These are phyloP conservation scores for Monilinia polystroma DNA, from an alignment of 2,329 filamentous ascomycete genomes.

Conservation along the genomic window DNA sequence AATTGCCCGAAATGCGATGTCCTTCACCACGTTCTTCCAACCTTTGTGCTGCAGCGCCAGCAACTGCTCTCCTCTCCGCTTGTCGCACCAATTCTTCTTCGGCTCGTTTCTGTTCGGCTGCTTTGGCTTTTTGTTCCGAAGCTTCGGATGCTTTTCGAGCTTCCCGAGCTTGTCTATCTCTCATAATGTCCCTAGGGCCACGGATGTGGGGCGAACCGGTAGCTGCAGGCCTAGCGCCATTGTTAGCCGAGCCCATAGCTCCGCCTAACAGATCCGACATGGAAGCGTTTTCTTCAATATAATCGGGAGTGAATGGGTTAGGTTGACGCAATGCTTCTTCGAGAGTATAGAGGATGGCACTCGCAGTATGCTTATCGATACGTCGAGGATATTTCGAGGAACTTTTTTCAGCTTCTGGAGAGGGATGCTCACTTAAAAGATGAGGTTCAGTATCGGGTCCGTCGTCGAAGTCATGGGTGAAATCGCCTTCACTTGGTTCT, in stretches of 20 bases:
- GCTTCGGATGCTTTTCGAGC: constrained; percentile 60
- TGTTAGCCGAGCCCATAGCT: constrained; percentile 54
- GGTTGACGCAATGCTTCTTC: constrained; percentile 87
- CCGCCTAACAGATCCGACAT: constrained; percentile 82
- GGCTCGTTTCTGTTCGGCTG: constrained; percentile 52
- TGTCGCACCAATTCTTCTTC: constrained; percentile 55
- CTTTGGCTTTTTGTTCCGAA: constrained; percentile 47
- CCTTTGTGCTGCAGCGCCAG: constrained; percentile 50
- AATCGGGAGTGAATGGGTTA: constrained; percentile 77
- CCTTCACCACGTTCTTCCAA: constrained; percentile 29
- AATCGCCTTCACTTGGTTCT: constrained; percentile 26
- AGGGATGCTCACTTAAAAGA: constrained; percentile 25
- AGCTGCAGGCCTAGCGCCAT: constrained; percentile 48
- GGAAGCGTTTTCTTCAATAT: constrained; percentile 81
- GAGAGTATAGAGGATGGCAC: constrained; percentile 87
- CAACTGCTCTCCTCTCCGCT: constrained; percentile 62
- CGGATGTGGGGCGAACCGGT: constrained; percentile 60
- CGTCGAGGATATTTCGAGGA: constrained; percentile 50
- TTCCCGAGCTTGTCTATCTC: constrained; percentile 76
- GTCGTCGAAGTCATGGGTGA: constrained; percentile 37
- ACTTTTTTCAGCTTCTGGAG: constrained; percentile 7
- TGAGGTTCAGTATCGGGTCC: constrained; percentile 34
- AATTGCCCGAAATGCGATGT: constrained; percentile 38
- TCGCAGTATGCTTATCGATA: constrained; percentile 81
- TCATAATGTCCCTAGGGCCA: constrained; percentile 89